Percentiles rank a stretch among this genome's conserved stretches.
These are phyloP conservation scores for Solanum verrucosum DNA, from an alignment of 257 asterid genomes.

Conservation along the genomic window DNA sequence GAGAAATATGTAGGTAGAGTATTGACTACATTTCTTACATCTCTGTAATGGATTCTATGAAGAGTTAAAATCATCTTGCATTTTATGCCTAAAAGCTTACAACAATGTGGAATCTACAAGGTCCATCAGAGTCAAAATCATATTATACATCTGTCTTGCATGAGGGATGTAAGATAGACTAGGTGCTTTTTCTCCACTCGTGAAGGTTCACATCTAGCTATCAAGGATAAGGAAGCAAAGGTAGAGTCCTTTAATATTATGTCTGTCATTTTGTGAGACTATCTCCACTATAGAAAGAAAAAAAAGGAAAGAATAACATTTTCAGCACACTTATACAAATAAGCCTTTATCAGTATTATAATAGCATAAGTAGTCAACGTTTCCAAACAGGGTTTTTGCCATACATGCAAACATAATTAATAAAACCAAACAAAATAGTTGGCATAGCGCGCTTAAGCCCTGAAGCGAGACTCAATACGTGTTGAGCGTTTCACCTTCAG, in stretches of 20 bases:
- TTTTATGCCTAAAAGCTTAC: background rate
- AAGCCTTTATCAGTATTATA: background rate
- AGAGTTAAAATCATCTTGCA: background rate
- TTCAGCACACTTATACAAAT: background rate
- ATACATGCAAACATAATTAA: background rate
- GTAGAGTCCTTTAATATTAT: too few relatives aligned
- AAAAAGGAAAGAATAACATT: background rate
- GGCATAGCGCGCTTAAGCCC: background rate
- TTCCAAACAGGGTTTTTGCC: background rate
- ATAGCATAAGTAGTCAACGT: background rate
- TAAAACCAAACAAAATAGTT: background rate
- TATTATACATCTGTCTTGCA: background rate
- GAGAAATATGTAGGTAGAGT: background rate
- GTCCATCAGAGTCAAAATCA: background rate
- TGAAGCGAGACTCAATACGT: background rate
- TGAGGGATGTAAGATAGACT: background rate
- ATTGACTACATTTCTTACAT: background rate
- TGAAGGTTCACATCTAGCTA: background rate
- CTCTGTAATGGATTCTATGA: background rate
- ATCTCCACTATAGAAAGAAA: background rate
- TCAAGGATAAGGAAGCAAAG: background rate
- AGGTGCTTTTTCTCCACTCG: background rate
- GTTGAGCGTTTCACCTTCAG: background rate
- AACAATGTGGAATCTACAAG: background rate
- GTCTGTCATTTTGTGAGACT: background rate